Base-by-base conservation (phyloP, 2,329 filamentous ascomycete genomes). In the Tolypocladium nubicola region DNA sequence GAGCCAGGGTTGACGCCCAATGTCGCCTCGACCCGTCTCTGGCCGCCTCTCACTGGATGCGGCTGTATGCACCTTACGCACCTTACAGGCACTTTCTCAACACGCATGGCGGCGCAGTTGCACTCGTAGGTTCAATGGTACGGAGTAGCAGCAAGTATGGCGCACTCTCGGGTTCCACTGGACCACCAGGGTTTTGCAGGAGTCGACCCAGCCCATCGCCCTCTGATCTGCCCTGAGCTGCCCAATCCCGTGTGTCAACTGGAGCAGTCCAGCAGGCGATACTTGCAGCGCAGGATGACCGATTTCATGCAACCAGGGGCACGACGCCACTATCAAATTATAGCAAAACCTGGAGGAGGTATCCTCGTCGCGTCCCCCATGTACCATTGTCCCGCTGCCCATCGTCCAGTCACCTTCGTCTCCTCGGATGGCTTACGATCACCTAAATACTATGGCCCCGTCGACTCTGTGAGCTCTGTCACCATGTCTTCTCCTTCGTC, bases 91-190 rank as follows among this genome's bases (percentile, higher is more conserved):
- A 60, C 60, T 56, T 63, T 64, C 61, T 64, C 71, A 71, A 68
- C 70, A 65, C 52, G 70, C 70, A 75, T 71, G 67, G 75, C 73
- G 73, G 74, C 74, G 75, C 75, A 76, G 71, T 69, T 53, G 52
- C 52, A 47, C 40, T 62, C 60, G 62, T 61, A 60, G 57, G 64
- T 54, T 23, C 54, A 45, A 37, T 35, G 45, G 53, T 53, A 30
- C 26, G 26, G 26, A 30, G 26, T 30, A 57, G 58, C 54, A 56
- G 64, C 54, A 50, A 47, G 56, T 56, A 41, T 53, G 35, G 26
- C 47, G 33, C 38, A 37, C 21, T 41, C 26, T 33, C 35, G 19
- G 53, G 54, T 54, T 56, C 58, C 56, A 59, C 57, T 56, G 35
- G 54, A 26, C 45, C 16, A 23, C 37, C 21, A 49, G 23, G 52